Evolutionary conservation across 352 stramenopile species (phyloP), one percentile per base, ranked within the genome.

Genomic region (Globisporangium acanthophoron): DNA sequence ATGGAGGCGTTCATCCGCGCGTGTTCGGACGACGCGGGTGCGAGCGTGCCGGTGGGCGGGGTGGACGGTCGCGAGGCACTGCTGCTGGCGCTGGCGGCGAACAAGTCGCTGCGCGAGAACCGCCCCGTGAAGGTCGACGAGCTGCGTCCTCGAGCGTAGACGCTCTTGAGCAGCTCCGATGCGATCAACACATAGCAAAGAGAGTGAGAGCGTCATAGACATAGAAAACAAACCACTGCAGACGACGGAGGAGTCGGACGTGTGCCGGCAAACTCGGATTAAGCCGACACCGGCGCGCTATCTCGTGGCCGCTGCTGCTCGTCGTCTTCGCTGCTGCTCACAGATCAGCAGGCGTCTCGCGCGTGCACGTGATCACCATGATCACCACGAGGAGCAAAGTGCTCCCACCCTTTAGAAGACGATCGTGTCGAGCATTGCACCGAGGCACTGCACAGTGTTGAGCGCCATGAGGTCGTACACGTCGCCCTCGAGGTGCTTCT

Each of bases 381-480:
- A 7, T 35, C 3, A 35, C 31, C 31, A 35, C 31, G 7, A 7
- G 3, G 7, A 35, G 31, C 31, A 35, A 7, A 7, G 3, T 35
- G 31, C 31, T 35, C 31, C 3, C 40, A 11, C 29, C 46, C 18
- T 21, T 56, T 96, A 99, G 73, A 99, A 99, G 51, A 99, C 94
- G 39, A 99, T 97, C 15, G 97, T 99, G 85, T 99, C 92, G 39
- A 99, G 83, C 96, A 99, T 99, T 9, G 94, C 97, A 20, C 96
- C 96, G 47, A 99, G 81, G 69, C 93, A 98, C 81, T 99, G 97
- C 53, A 99, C 93, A 64, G 98, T 99, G 80, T 98, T 99, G 60
- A 94, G 81, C 45, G 90, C 96, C 96, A 99, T 99, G 58, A 99
- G 84, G 67, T 99, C 94, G 48, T 97, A 87, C 43, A 99, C 96